phyloP scores from a whole-genome alignment of 2,329 filamentous ascomycete species.

The Colletotrichum shisoi region DNA sequence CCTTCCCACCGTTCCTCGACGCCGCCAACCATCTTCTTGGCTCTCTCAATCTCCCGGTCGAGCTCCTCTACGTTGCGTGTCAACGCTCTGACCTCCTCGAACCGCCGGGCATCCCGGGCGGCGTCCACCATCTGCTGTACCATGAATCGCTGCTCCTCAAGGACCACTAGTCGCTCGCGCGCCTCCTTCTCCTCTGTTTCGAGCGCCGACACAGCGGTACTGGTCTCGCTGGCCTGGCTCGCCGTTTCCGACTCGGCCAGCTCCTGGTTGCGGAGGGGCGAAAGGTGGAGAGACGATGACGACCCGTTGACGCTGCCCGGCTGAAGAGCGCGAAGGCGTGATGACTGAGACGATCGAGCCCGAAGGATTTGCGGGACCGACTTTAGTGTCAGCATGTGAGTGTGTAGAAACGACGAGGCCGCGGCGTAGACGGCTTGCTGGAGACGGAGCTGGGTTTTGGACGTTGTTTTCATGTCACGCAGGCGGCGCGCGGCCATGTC shows the following conservation, averaged over 20 bases:
- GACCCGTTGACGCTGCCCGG: slow-evolving; percentile 48
- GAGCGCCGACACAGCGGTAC: slow-evolving; percentile 64
- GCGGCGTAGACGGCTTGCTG: slow-evolving; percentile 85
- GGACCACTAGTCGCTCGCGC: slow-evolving; percentile 78
- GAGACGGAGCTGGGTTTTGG: slow-evolving; percentile 73
- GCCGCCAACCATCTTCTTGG: slow-evolving; percentile 70
- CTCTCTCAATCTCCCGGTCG: slow-evolving; percentile 75
- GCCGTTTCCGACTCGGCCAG: slow-evolving; percentile 57
- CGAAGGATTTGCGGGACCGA: slow-evolving; percentile 72
- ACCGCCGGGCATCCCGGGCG: slow-evolving; percentile 77
- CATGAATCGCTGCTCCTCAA: slow-evolving; percentile 91
- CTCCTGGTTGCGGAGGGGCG: slow-evolving; percentile 59
- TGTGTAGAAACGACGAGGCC: slow-evolving; percentile 82
- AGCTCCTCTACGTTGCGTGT: slow-evolving; percentile 83
- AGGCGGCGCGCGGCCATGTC: slow-evolving; percentile 82
- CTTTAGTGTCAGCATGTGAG: slow-evolving; percentile 90
- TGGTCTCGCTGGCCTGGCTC: slow-evolving; percentile 60
- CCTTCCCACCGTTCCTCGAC: slow-evolving; percentile 69
- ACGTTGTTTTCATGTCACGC: slow-evolving; percentile 77
- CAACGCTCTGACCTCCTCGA: slow-evolving; percentile 85
- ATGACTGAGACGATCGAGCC: slow-evolving; percentile 49
- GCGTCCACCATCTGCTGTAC: slow-evolving; percentile 84
- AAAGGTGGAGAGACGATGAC: slow-evolving; percentile 48
- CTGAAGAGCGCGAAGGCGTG: slow-evolving; percentile 46
- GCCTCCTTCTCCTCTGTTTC: slow-evolving; percentile 86